Evolutionary conservation across 1,284 basidiomycete species (phyloP).

Genomic region (Cutaneotrichosporon mucoides): DNA sequence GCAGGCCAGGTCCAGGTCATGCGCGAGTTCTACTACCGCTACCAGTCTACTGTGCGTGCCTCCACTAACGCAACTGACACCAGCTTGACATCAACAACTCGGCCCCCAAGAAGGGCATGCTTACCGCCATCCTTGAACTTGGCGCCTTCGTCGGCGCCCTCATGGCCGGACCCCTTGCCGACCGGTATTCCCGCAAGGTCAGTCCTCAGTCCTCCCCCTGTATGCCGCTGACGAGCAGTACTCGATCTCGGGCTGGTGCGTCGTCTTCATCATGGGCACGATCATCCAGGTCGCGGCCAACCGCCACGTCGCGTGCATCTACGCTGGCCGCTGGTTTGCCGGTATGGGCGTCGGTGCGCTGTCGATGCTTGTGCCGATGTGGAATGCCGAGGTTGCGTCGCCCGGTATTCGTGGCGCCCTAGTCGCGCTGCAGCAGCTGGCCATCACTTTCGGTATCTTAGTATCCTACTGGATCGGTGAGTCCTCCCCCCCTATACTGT

Average conservation of each 20-base stretch:
- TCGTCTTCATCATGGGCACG: constrained; percentile 45
- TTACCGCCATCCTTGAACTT: constrained; percentile 43
- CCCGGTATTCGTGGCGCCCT: constrained; percentile 77
- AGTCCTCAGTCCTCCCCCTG: neutral
- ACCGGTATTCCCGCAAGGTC: constrained; percentile 40
- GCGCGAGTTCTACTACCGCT: constrained; percentile 31
- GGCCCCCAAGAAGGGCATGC: constrained; percentile 22
- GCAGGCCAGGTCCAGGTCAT: constrained; percentile 44
- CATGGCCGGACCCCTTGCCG: constrained; percentile 43
- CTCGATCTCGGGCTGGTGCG: constrained; percentile 44
- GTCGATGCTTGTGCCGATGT: constrained; percentile 51
- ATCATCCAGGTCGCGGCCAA: constrained; percentile 39
- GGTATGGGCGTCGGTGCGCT: constrained; percentile 48
- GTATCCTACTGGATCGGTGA: constrained; percentile 61
- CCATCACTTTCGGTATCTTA: constrained; percentile 63
- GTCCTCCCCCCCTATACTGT: no score
- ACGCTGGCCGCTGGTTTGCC: constrained; percentile 43
- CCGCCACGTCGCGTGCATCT: constrained; percentile 35
- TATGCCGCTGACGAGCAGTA: constrained; percentile 17
- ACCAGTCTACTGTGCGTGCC: constrained; percentile 26
- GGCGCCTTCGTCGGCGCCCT: constrained; percentile 42
- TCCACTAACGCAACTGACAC: neutral
- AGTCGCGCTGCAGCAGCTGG: constrained; percentile 74
- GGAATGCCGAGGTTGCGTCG: constrained; percentile 71
- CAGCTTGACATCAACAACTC: neutral